Base-by-base conservation (phyloP, 2,329 filamentous ascomycete species). In the Colletotrichum lupini region DNA sequence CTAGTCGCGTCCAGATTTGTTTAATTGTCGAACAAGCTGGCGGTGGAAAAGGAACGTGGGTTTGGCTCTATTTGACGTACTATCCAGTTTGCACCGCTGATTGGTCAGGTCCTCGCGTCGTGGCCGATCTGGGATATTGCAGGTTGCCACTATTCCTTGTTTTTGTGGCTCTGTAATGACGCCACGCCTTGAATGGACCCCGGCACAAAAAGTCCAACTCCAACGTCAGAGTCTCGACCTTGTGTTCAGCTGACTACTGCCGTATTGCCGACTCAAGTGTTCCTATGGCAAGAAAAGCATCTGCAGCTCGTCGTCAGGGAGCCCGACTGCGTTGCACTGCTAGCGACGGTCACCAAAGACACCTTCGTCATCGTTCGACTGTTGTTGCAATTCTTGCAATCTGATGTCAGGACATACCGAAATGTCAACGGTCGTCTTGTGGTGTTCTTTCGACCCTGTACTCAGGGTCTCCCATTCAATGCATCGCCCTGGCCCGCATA, bases 151-250 rank as follows among this genome's bases (percentile, higher is more conserved):
- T 57, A 26, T 73, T 73, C 61, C 71, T 61, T 73, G 71, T 73
- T 73, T 67, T 73, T 71, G 67, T 71, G 60, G 71, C 57, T 42
- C 56, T 61, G 61, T 46, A 61, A 73, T 73, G 71, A 73, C 71
- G 71, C 67, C 61, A 73, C 67, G 71, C 67, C 67, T 37, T 71
- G 56, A 37, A 57, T 35, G 58, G 61, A 35, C 70, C 69, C 70
- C 53, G 53, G 42, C 59, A 32, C 22, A 14, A 46, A 49, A 46
- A 73, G 49, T 52, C 60, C 60, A 52, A 71, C 67, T 66, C 57
- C 67, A 73, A 66, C 70, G 70, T 73, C 67, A 70, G 60, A 60
- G 46, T 35, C 53, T 30, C 60, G 52, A 37, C 9, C 19, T 24
- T 28, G 19, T 30, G 53, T 42, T 35, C 61, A 60, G 56, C 67